Base-by-base conservation (phyloP, 257 asterid genomes). In the Solanum sejunctum region DNA sequence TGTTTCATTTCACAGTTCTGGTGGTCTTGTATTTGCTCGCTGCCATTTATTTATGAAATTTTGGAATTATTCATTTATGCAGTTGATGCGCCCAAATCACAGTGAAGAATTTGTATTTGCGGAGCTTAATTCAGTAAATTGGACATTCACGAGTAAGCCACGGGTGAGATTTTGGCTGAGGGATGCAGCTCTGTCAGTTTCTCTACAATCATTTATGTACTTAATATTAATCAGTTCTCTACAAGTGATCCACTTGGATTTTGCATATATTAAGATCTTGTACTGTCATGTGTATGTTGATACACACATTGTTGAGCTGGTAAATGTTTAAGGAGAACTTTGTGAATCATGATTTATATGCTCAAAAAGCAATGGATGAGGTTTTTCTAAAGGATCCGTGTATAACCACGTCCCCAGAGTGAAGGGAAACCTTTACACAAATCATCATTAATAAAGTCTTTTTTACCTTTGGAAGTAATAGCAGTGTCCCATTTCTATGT, bases 81-180 rank as follows among this genome's bases (percentile, higher is more conserved):
- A 96, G 99, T 94, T 96, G 45, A 89, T 95, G 98, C 97, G 90
- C 84, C 72, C 93, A 41, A 93, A 91, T 84, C 97, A 96, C 32
- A 98, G 94, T 52, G 93, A 86, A 23, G 96, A 91, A 84, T 90
- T 90, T 86, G 84, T 91, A 70, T 90, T 86, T 80, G 57, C 86
- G 5, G 98, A 96, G 88, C 89, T 96, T 64, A 96, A 93, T 87
- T 89, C 94, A 55, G 89, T 92, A 84, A 89, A 89, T 49, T 96
- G 99, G 99, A 90, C 90, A 16, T 84, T 77, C 85, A 90, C 83
- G 60, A 84, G 86, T 89, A 69, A 92, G 81, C 98, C 99, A 80
- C 86, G 89, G 98, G 99, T 96, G 88, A 87, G 66, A 16, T 67
- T 18, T 61, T 36, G 26, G 58, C 75, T 15, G 41, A 58, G 64